Evolutionary conservation across 1,139 yeast species (phyloP), one percentile per base, ranked within the genome.

Genomic region (Taphrina flavorubra): DNA sequence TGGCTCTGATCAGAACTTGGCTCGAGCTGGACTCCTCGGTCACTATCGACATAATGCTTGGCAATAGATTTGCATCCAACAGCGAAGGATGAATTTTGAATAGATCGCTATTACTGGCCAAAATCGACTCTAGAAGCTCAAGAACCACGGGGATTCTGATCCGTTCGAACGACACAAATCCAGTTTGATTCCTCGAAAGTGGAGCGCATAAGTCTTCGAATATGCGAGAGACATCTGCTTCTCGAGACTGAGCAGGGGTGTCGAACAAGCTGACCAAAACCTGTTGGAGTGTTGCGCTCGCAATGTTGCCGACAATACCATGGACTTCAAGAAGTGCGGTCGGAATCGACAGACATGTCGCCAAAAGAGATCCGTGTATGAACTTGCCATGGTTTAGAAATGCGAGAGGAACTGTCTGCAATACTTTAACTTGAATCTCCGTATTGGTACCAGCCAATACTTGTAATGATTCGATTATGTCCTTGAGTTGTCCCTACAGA

Each of bases 201-300:
- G 46, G 55, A 6, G 61, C 40, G 40, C 67, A 63, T 16, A 63
- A 37, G 31, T 63, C 67, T 46, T 63, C 61, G 44, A 55, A 55
- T 53, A 63, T 55, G 20, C 62, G 62, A 6, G 62, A 58, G 1
- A 63, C 55, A 34, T 53, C 61, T 16, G 60, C 49, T 31, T 63
- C 67, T 42, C 53, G 25, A 14, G 62, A 37, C 37, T 56, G 61
- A 13, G 44, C 7, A 11, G 61, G 53, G 14, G 44, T 34, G 8
- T 63, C 67, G 55, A 63, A 63, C 36, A 53, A 20, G 46, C 51
- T 53, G 25, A 39, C 51, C 31, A 63, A 34, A 13, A 55, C 47
- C 25, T 63, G 67, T 16, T 63, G 67, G 8, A 63, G 40, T 20
- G 61, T 53, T n/a, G 67, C 67, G 16, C 61, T 53, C 31, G 67